Percentiles rank a stretch among this genome's conserved stretches.
phyloP scores from a whole-genome alignment of 768 basidiomycete species.

The Termitomyces eurrhizus region DNA sequence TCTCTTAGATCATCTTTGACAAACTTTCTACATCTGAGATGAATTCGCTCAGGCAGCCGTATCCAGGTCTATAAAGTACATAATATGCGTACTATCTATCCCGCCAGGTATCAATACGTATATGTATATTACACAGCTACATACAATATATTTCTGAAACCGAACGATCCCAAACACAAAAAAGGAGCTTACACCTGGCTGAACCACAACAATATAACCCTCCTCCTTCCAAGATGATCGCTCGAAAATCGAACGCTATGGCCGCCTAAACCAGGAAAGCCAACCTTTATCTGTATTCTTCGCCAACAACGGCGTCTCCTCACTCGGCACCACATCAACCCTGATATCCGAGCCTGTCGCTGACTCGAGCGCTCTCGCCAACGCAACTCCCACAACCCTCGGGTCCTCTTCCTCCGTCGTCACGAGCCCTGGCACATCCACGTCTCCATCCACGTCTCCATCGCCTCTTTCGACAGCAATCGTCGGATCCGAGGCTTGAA shows the following conservation, averaged over 20 bases:
- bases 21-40: no score
- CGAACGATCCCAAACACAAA: neutral
- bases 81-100: neutral
- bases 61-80: neutral
- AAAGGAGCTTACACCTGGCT: neutral
- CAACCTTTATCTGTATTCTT: slow-evolving; percentile 1
- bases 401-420: slow-evolving; percentile 21
- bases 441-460: slow-evolving; percentile 11
- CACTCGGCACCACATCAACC: slow-evolving; percentile 5
- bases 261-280: slow-evolving; percentile 4
- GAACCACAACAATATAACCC: neutral
- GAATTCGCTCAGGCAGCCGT: no score
- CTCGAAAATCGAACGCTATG: neutral
- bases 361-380: slow-evolving; percentile 20
- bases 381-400: slow-evolving; percentile 16
- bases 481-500: neutral
- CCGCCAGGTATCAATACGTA: neutral
- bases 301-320: slow-evolving; percentile 20
- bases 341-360: slow-evolving; percentile 23
- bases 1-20: no score
- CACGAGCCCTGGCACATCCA: slow-evolving; percentile 22
- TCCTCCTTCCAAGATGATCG: neutral
- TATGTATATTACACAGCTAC: neutral
- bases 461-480: neutral
- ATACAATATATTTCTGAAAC: neutral